Conservation (phyloP, 768 basidiomycete genomes). For the Mycena galopus region DNA sequence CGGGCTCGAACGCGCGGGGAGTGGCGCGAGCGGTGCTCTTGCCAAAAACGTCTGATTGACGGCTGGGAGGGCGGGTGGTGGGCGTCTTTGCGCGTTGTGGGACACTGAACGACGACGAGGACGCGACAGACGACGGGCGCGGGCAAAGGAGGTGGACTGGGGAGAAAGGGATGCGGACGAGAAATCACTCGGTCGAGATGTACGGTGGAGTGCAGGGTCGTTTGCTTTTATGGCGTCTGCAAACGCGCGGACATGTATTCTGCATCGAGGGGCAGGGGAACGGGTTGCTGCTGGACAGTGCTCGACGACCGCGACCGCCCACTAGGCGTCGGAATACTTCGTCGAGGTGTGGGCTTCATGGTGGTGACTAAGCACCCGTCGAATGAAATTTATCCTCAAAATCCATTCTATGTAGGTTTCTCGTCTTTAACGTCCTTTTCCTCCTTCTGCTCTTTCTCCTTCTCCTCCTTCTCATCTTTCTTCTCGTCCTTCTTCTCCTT, state of each 20-base stretch:
- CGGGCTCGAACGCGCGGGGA: conserved; percentile 68
- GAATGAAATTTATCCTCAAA: no score
- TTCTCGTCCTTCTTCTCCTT: conserved; percentile 57
- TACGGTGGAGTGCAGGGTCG: conserved; percentile 80
- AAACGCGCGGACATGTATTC: conserved; percentile 81
- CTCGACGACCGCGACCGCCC: conserved; percentile 79
- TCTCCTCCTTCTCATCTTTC: conserved; percentile 50
- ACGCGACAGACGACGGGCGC: conserved; percentile 72
- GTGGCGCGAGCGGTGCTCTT: conserved; percentile 61
- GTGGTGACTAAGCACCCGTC: no score
- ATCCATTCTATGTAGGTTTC: conserved; percentile 28
- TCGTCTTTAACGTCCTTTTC: conserved; percentile 24
- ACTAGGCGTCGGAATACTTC: conserved; percentile 85
- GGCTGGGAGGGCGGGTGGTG: conserved; percentile 69
- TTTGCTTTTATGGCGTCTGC: conserved; percentile 85
- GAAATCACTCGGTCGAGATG: conserved; percentile 54
- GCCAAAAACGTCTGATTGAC: conserved; percentile 71
- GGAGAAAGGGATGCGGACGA: conserved; percentile 65
- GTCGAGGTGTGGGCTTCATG: no score
- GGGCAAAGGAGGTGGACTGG: conserved; percentile 55
- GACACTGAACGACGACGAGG: conserved; percentile 59
- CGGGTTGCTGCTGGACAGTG: conserved; percentile 53
- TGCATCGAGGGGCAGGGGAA: conserved; percentile 52
- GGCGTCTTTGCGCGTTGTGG: conserved; percentile 68
- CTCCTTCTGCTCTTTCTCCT: conserved; percentile 51